Conservation (phyloP, 805 yeast genomes). For the Wickerhamomyces chambardii region DNA sequence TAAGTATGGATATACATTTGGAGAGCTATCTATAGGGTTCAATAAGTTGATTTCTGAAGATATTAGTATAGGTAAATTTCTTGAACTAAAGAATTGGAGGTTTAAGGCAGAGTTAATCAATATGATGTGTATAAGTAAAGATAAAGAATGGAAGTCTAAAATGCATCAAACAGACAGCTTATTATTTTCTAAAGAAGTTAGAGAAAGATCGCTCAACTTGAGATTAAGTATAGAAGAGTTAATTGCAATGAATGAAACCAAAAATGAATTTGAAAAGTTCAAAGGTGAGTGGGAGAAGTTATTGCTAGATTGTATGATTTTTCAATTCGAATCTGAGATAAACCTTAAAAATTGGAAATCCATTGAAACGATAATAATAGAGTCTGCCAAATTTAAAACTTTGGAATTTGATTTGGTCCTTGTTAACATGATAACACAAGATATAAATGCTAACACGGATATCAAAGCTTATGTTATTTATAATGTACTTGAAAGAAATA, state of each 20-base stretch:
- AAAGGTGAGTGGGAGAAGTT: conserved; percentile 11
- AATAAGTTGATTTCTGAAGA: conserved; percentile 15
- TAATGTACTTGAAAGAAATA: conserved; percentile 15
- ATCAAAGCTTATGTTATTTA: conserved; percentile 11
- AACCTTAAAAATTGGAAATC: conserved; percentile 13
- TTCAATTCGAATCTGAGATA: conserved; percentile 18
- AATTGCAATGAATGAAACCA: conserved; percentile 4
- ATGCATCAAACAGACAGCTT: conserved; percentile 2
- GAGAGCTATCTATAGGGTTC: conserved; percentile 12
- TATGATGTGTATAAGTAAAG: conserved; percentile 9
- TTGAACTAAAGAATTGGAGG: conserved; percentile 10
- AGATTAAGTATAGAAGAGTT: conserved; percentile 8
- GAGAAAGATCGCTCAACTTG: conserved; percentile 4
- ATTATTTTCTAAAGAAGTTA: conserved; percentile 4
- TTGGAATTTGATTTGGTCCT: conserved; percentile 15
- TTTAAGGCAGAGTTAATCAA: conserved; percentile 8
- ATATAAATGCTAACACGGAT: conserved; percentile 10
- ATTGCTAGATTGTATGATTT: conserved; percentile 12
- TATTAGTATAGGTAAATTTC: conserved; percentile 16
- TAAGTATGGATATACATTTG: conserved; percentile 9
- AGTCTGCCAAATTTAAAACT: conserved; percentile 6
- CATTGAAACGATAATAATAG: conserved; percentile 12
- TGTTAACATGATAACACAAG: conserved; percentile 8
- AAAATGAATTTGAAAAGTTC: conserved; percentile 6
- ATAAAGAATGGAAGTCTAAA: not conserved